Conservation (phyloP, 2,329 filamentous ascomycete species). For the Tolypocladium ovalisporum region DNA sequence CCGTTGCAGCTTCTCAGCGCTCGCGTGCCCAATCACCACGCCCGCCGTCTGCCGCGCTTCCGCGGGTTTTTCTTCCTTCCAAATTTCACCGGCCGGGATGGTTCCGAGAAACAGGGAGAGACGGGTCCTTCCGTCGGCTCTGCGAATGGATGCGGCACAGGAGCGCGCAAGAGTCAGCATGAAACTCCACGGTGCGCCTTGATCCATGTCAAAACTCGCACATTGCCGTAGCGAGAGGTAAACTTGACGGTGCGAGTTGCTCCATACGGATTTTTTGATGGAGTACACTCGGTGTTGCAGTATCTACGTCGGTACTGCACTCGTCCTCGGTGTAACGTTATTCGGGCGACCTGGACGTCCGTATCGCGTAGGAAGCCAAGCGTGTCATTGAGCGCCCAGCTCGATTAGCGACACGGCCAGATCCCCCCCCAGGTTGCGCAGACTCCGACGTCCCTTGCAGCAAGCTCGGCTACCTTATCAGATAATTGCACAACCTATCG, state of each 20-base stretch:
- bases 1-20: background rate
- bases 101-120: background rate
- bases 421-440: background rate
- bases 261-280: background rate
- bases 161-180: background rate
- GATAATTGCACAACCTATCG: background rate
- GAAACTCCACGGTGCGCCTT: background rate
- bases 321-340: background rate
- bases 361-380: background rate
- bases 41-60: background rate
- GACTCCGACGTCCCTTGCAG: background rate
- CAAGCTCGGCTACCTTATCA: background rate
- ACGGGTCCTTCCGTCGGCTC: background rate
- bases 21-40: background rate
- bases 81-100: background rate
- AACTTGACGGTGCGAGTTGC: background rate
- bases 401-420: background rate
- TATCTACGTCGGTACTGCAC: background rate
- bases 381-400: background rate
- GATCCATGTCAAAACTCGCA: background rate
- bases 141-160: background rate
- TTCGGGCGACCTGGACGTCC: background rate
- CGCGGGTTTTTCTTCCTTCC: background rate
- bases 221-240: background rate
- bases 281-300: background rate